Percentiles rank a stretch among this genome's conserved stretches.
phyloP scores from a whole-genome alignment of 768 basidiomycete genomes.

The Lyophyllum decastes region DNA sequence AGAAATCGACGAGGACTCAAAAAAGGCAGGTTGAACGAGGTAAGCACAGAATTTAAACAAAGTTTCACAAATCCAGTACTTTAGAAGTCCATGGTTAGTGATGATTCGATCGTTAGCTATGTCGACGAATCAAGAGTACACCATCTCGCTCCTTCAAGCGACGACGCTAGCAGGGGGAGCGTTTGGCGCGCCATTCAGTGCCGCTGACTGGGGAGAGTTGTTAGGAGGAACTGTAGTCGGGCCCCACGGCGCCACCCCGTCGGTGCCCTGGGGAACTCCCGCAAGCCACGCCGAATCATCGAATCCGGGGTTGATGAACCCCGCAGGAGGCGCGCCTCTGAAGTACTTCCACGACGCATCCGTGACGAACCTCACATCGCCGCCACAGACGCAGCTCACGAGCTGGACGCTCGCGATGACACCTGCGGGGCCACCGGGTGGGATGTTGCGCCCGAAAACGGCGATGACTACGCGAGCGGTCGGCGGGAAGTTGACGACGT shows the following conservation, averaged over 20 bases:
- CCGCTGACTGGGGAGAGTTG: constrained; percentile 15
- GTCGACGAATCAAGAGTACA: not conserved
- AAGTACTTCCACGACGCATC: constrained; percentile 27
- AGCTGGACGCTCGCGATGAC: constrained; percentile 21
- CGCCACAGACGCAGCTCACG: constrained; percentile 17
- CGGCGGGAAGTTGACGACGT: constrained; percentile 16
- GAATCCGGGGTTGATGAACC: constrained; percentile 12
- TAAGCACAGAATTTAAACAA: too few species aligned
- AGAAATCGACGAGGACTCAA: too few species aligned
- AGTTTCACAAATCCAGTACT: too few species aligned
- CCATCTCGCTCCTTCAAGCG: not conserved
- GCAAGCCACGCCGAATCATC: constrained; percentile 24
- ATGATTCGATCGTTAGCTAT: not conserved
- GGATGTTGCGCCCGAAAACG: constrained; percentile 13
- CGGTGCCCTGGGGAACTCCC: constrained; percentile 22
- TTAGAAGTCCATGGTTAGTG: not conserved
- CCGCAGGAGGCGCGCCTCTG: constrained; percentile 11
- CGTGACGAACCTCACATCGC: constrained; percentile 15
- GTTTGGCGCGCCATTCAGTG: constrained; percentile 7
- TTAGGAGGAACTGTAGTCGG: constrained; percentile 5
- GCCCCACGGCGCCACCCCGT: constrained; percentile 26
- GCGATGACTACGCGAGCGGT: constrained; percentile 20
- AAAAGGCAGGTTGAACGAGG: too few species aligned
- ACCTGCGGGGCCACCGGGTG: constrained; percentile 18
- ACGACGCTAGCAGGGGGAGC: constrained; percentile 17